These are phyloP conservation scores for Aureobasidium uvarum DNA, from an alignment of 2,329 filamentous ascomycete species.

Conservation along the genomic window DNA sequence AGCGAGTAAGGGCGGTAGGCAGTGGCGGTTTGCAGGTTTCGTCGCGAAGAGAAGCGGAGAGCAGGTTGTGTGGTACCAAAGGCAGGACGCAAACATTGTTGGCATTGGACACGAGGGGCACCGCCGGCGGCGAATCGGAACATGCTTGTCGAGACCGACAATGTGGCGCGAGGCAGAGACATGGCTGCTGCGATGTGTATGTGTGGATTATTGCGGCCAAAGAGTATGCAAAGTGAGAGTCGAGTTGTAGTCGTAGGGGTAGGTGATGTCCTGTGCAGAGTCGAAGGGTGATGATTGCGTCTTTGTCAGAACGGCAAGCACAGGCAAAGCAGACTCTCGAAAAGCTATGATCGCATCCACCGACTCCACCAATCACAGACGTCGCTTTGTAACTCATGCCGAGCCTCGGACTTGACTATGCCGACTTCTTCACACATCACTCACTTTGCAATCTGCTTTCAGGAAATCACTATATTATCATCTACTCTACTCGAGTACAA, in stretches of 20 bases:
- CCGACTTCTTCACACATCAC: not conserved
- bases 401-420: not conserved
- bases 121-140: conserved; percentile 38
- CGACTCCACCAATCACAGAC: not conserved
- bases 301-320: conserved; percentile 12
- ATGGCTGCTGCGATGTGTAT: conserved; percentile 31
- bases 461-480: not conserved
- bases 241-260: conserved; percentile 1
- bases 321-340: not conserved
- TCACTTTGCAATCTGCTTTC: not conserved
- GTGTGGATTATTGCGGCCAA: not conserved
- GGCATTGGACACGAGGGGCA: conserved; percentile 39
- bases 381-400: not conserved
- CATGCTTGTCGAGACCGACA: conserved; percentile 30
- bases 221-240: not conserved
- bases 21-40: conserved; percentile 64
- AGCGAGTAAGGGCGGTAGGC: conserved; percentile 62
- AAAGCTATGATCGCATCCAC: conserved; percentile 23
- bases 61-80: conserved; percentile 1
- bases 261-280: not conserved
- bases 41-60: conserved; percentile 49
- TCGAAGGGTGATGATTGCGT: conserved; percentile 20
- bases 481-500: not conserved
- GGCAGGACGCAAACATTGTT: conserved; percentile 46
- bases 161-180: conserved; percentile 26